phyloP scores from a whole-genome alignment of 2,329 filamentous ascomycete genomes.

The Aspergillus tanneri region DNA sequence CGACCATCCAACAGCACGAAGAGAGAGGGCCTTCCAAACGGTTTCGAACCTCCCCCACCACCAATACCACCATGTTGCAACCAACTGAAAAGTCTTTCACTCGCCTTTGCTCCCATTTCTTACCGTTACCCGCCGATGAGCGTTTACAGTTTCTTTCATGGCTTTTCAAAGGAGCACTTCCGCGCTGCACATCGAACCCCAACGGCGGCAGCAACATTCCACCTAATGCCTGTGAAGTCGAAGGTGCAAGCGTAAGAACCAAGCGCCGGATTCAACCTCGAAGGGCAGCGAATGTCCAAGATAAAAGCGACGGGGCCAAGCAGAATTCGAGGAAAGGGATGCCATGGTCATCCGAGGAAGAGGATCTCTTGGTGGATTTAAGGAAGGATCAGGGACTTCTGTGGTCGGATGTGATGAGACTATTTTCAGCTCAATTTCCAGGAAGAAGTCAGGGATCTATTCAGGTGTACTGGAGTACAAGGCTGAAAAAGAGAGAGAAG shows the following conservation, averaged over 20 bases:
- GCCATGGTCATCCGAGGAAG: conserved; percentile 7
- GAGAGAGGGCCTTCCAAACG: no score
- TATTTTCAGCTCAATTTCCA: conserved; percentile 12
- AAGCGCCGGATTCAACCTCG: not conserved
- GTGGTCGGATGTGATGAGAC: conserved; percentile 9
- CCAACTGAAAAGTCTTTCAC: no score
- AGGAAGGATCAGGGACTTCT: not conserved
- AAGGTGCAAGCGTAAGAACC: not conserved
- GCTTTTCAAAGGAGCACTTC: no score
- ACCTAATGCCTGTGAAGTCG: not conserved
- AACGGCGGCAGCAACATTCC: not conserved
- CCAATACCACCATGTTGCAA: no score
- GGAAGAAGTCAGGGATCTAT: conserved; percentile 12
- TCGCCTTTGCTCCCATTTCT: no score
- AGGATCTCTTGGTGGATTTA: conserved; percentile 8
- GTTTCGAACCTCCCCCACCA: no score
- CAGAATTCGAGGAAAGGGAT: conserved; percentile 9
- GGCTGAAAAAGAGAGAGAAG: conserved; percentile 9
- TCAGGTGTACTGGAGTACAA: conserved; percentile 12
- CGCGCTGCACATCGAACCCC: conserved; percentile 1
- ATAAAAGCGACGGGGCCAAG: not conserved
- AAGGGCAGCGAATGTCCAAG: not conserved
- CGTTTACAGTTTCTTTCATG: no score
- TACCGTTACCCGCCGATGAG: no score
- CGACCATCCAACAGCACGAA: no score